Percentiles rank a stretch among this genome's conserved stretches.
Conservation (phyloP, 106 monocot species). For the Dioscorea zingiberensis region DNA sequence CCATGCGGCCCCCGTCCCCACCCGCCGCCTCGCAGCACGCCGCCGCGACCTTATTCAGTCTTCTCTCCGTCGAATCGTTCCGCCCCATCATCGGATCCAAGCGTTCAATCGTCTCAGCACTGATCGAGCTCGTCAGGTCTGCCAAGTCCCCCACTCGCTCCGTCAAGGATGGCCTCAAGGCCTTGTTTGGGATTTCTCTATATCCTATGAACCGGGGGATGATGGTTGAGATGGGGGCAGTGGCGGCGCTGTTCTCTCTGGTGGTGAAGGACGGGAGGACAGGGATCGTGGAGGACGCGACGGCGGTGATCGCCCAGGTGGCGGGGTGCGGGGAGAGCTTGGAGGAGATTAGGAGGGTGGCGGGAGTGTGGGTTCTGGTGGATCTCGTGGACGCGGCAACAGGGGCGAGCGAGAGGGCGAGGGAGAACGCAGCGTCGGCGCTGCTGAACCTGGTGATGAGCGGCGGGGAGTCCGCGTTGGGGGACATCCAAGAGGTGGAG, state of each 20-base stretch:
- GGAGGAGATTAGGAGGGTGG: conserved; percentile 39
- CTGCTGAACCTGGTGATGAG: conserved; percentile 60
- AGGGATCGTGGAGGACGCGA: conserved; percentile 70
- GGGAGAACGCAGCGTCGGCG: conserved; percentile 74
- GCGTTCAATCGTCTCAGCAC: conserved; percentile 25
- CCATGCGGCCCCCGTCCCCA: conserved; percentile 20
- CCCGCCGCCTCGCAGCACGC: conserved; percentile 42
- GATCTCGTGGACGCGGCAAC: conserved; percentile 36
- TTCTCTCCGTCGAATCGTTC: conserved; percentile 59
- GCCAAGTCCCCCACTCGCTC: conserved; percentile 23
- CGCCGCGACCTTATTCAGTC: conserved; percentile 66
- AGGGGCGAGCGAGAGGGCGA: conserved; percentile 29
- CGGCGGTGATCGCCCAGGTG: conserved; percentile 75
- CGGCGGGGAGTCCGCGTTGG: conserved; percentile 62
- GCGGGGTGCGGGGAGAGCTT: conserved; percentile 81
- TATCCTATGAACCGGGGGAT: conserved; percentile 49
- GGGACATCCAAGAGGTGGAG: conserved; percentile 53
- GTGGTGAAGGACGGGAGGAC: conserved; percentile 28
- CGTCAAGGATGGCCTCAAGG: conserved; percentile 75
- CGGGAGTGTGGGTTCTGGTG: conserved; percentile 51
- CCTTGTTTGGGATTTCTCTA: conserved; percentile 55
- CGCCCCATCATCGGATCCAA: conserved; percentile 59
- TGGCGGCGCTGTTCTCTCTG: conserved; percentile 47
- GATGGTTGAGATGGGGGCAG: conserved; percentile 40
- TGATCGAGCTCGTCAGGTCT: conserved; percentile 15